Evolutionary conservation across 2,329 filamentous ascomycete genomes (phyloP).

Genomic region (Periconia digitata): DNA sequence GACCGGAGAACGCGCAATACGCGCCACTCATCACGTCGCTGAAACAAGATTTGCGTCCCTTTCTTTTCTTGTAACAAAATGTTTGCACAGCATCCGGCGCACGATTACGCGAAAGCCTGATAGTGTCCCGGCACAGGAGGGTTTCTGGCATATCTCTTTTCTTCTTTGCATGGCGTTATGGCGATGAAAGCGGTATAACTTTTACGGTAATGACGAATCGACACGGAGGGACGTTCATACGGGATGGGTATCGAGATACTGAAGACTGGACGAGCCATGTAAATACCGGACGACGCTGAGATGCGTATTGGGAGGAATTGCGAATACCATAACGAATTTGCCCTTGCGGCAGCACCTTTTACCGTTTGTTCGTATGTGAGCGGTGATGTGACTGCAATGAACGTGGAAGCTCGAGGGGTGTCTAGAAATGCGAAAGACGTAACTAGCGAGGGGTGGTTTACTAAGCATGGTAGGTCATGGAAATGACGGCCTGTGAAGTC

Average conservation of each 20-base stretch:
- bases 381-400: no score
- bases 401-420: no score
- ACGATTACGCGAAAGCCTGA: slow-evolving; percentile 9
- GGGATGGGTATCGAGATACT: slow-evolving; percentile 9
- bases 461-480: no score
- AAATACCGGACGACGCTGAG: slow-evolving; percentile 10
- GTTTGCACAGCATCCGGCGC: slow-evolving; percentile 9
- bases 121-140: slow-evolving; percentile 15
- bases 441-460: no score
- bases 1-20: slow-evolving; percentile 46
- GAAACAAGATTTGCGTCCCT: slow-evolving; percentile 1
- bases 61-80: slow-evolving; percentile 17
- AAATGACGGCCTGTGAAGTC: no score
- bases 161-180: slow-evolving; percentile 7
- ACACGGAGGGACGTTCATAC: slow-evolving; percentile 5
- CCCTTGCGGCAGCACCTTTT: not conserved
- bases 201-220: slow-evolving; percentile 10
- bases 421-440: no score
- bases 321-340: slow-evolving; percentile 15
- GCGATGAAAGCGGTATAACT: not conserved
- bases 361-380: not conserved
- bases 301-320: slow-evolving; percentile 2
- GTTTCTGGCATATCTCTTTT: not conserved
- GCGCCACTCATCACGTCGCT: slow-evolving; percentile 37
- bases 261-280: slow-evolving; percentile 13